These are phyloP conservation scores for Selaginella moellendorffii DNA, from an alignment of 75 land plant genomes.

Conservation along the genomic window DNA sequence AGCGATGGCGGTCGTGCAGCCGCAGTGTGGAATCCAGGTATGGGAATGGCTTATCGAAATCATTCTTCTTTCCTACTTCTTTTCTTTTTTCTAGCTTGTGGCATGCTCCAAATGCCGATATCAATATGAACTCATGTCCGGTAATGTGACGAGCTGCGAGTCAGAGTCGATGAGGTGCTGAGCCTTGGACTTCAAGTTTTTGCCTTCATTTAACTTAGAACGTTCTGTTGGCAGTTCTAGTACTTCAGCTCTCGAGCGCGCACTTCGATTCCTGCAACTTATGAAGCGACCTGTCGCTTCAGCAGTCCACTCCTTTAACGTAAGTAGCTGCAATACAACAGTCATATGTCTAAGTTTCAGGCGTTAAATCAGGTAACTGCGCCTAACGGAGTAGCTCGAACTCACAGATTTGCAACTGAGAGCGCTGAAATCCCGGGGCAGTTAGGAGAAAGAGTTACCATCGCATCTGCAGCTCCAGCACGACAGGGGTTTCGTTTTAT, in stretches of 20 bases:
- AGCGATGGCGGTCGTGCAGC: constrained; percentile 90
- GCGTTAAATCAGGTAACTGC: constrained; percentile 63
- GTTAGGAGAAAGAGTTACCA: constrained; percentile 82
- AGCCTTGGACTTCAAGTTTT: not conserved
- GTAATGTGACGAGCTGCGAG: constrained; percentile 46
- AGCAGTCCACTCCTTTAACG: constrained; percentile 97
- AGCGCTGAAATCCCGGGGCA: constrained; percentile 85
- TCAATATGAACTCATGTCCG: constrained; percentile 96
- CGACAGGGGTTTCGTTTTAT: constrained; percentile 53
- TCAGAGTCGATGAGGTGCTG: constrained; percentile 87
- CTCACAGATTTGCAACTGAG: constrained; percentile 78
- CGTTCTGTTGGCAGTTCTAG: constrained; percentile 83
- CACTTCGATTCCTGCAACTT: constrained; percentile 47
- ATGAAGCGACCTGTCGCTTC: constrained; percentile 57
- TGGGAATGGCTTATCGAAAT: too few relatives aligned
- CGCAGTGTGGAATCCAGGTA: constrained; percentile 84
- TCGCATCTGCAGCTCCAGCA: constrained; percentile 64
- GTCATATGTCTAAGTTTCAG: too few relatives aligned
- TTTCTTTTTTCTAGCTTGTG: constrained; percentile 45
- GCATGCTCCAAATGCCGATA: constrained; percentile 89
- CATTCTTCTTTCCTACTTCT: too few relatives aligned
- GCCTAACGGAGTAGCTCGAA: constrained; percentile 72
- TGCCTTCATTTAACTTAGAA: not conserved
- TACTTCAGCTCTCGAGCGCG: constrained; percentile 64
- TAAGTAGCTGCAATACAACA: too few relatives aligned